These are phyloP conservation scores for Cordyceps tenuipes DNA, from an alignment of 2,329 filamentous ascomycete genomes.

Conservation along the genomic window DNA sequence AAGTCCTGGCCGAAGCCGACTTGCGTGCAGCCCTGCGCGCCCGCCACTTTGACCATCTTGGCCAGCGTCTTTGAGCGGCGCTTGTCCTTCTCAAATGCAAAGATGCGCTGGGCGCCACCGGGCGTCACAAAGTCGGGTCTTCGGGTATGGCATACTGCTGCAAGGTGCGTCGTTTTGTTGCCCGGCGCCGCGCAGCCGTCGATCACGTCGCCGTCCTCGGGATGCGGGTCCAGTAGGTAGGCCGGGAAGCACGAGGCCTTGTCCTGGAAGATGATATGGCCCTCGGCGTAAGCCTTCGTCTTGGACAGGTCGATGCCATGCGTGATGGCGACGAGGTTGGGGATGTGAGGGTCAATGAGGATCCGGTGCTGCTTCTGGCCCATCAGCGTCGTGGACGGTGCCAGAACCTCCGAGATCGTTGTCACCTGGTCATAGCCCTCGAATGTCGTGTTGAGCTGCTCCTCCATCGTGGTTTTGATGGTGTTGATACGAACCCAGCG, in stretches of 20 bases:
- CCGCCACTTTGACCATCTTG: slow-evolving; percentile 76
- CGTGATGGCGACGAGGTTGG: slow-evolving; percentile 73
- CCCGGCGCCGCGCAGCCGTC: slow-evolving; percentile 92
- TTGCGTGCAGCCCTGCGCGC: slow-evolving; percentile 55
- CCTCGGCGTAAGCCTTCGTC: slow-evolving; percentile 63
- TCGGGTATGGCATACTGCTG: slow-evolving; percentile 56
- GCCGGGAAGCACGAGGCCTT: slow-evolving; percentile 97
- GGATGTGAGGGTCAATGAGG: slow-evolving; percentile 72
- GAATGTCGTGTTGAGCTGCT: slow-evolving; percentile 71
- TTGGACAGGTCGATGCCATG: slow-evolving; percentile 64
- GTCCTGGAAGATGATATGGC: slow-evolving; percentile 83
- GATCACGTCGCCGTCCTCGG: slow-evolving; percentile 67
- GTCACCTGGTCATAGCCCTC: slow-evolving; percentile 48
- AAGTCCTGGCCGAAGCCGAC: slow-evolving; percentile 76
- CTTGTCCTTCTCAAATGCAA: slow-evolving; percentile 72
- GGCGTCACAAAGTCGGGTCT: slow-evolving; percentile 26
- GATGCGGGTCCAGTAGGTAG: slow-evolving; percentile 65
- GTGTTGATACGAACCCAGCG: slow-evolving; percentile 88
- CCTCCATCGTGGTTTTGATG: slow-evolving; percentile 59
- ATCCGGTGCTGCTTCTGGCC: slow-evolving; percentile 38
- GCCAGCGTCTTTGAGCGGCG: slow-evolving; percentile 65
- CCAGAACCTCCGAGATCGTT: slow-evolving; percentile 48
- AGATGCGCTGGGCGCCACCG: slow-evolving; percentile 39
- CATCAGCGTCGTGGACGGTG: slow-evolving; percentile 12
- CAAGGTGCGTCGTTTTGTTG: slow-evolving; percentile 94